A percentile compares a stretch with the other conserved stretches of the same genome.
These are phyloP conservation scores for Tylopilus rubrobrunneus DNA, from an alignment of 768 basidiomycete species.

Conservation along the genomic window DNA sequence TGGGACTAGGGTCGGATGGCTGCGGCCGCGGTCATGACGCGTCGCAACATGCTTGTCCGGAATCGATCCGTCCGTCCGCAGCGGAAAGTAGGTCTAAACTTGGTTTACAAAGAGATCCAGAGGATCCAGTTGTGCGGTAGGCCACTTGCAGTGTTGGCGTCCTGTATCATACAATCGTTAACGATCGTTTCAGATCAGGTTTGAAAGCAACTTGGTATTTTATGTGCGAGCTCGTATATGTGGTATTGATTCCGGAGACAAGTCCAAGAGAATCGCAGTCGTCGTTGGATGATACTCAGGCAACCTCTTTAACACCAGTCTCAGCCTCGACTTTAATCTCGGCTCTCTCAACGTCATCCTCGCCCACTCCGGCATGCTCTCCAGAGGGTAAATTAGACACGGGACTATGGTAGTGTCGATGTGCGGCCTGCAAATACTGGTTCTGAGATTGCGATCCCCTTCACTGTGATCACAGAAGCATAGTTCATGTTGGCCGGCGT, in stretches of 20 bases:
- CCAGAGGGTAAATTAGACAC: constrained; percentile 42
- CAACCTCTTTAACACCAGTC: neutral
- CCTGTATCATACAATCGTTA: neutral
- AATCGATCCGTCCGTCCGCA: constrained; percentile 5
- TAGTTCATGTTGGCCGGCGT: constrained; percentile 51
- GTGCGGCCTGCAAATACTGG: constrained; percentile 52
- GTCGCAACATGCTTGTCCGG: neutral
- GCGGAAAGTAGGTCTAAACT: neutral
- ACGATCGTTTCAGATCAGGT: too few relatives aligned
- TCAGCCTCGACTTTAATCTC: neutral
- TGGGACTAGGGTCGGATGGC: neutral
- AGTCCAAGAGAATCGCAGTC: too few relatives aligned
- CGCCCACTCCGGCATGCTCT: neutral
- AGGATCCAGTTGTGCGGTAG: neutral
- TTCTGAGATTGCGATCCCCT: constrained; percentile 27
- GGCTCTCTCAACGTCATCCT: constrained; percentile 4
- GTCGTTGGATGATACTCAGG: neutral
- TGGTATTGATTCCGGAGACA: neutral
- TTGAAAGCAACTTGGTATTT: too few relatives aligned
- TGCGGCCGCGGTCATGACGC: constrained; percentile 20
- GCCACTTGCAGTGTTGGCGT: neutral
- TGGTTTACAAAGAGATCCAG: neutral
- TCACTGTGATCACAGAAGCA: constrained; percentile 33
- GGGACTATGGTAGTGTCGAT: constrained; percentile 57
- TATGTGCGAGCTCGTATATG: too few relatives aligned